Evolutionary conservation across 148 eudicot species (phyloP).

Genomic region (Vaccinium macrocarpon): DNA sequence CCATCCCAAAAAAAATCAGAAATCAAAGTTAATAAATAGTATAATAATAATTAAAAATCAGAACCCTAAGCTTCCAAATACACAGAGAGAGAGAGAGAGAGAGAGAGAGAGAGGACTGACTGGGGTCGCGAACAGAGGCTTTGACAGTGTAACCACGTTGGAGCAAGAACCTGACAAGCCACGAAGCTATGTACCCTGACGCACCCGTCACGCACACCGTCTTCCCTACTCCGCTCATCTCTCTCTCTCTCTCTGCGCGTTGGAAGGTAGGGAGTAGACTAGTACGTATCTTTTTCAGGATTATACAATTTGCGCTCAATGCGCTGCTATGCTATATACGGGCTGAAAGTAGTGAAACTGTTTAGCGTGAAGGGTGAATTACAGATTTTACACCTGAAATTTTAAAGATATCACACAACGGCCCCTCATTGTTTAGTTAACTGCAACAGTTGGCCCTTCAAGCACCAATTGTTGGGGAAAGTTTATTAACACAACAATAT

Average conservation of each 20-base stretch:
- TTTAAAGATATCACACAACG: neutral
- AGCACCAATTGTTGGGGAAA: too few species aligned
- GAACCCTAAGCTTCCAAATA: neutral
- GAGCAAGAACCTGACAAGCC: conserved; percentile 41
- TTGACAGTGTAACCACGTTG: conserved; percentile 39
- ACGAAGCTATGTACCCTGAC: conserved; percentile 43
- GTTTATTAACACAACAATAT: too few species aligned
- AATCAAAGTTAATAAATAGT: neutral
- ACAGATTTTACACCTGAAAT: neutral
- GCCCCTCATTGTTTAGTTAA: neutral
- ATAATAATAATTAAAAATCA: neutral
- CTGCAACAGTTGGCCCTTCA: neutral
- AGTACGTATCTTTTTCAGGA: too few species aligned
- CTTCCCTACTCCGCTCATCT: conserved; percentile 28
- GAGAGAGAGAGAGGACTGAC: conserved; percentile 17
- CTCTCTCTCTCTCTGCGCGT: neutral
- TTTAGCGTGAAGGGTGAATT: neutral
- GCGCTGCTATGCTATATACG: neutral
- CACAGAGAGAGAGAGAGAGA: neutral
- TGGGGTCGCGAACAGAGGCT: conserved; percentile 37
- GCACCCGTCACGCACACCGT: conserved; percentile 44
- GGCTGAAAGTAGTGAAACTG: too few species aligned
- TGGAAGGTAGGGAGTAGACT: too few species aligned
- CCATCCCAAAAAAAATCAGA: neutral
- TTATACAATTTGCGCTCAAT: neutral